These are phyloP conservation scores for Penicillium sclerotigenum DNA, from an alignment of 2,329 filamentous ascomycete species.

Conservation along the genomic window DNA sequence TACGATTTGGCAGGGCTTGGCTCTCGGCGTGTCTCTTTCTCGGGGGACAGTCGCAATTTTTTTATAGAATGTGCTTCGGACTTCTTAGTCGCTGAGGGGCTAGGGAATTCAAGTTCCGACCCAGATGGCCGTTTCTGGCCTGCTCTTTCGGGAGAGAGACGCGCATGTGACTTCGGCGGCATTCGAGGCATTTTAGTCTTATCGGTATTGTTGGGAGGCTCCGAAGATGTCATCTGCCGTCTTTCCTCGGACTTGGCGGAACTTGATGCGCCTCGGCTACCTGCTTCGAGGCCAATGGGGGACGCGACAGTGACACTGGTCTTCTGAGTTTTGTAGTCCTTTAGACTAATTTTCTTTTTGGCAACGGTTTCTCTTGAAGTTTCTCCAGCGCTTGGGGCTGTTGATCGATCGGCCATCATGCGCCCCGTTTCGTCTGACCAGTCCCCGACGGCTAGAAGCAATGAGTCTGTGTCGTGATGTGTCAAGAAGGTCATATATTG, in stretches of 20 bases:
- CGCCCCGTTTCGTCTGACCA: slow-evolving; percentile 51
- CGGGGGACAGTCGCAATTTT: slow-evolving; percentile 40
- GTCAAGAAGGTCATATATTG: slow-evolving; percentile 63
- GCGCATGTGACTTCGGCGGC: slow-evolving; percentile 13
- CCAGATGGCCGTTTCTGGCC: slow-evolving; percentile 30
- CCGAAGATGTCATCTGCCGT: slow-evolving; percentile 21
- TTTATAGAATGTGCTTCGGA: slow-evolving; percentile 36
- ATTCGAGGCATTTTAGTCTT: slow-evolving; percentile 12
- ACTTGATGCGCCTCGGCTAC: slow-evolving; percentile 17
- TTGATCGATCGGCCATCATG: slow-evolving; percentile 44
- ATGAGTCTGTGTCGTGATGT: slow-evolving; percentile 54
- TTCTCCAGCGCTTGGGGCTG: slow-evolving; percentile 37
- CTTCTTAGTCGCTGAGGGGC: slow-evolving; percentile 14
- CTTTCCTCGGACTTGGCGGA: slow-evolving; percentile 17
- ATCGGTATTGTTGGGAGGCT: slow-evolving; percentile 14
- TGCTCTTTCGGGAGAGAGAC: slow-evolving; percentile 16
- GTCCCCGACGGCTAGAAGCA: slow-evolving; percentile 53
- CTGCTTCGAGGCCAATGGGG: slow-evolving; percentile 24
- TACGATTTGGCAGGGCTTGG: slow-evolving; percentile 22
- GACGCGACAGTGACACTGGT: slow-evolving; percentile 33
- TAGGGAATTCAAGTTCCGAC: slow-evolving; percentile 18
- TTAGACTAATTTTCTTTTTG: slow-evolving; percentile 62
- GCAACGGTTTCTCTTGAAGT: slow-evolving; percentile 41
- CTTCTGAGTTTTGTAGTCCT: slow-evolving; percentile 59
- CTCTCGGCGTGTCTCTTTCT: slow-evolving; percentile 28